A percentile compares a stretch with the other conserved stretches of the same genome.
Evolutionary conservation across 2,329 filamentous ascomycete genomes (phyloP).

Genomic region (Magnaporthales sp.): DNA sequence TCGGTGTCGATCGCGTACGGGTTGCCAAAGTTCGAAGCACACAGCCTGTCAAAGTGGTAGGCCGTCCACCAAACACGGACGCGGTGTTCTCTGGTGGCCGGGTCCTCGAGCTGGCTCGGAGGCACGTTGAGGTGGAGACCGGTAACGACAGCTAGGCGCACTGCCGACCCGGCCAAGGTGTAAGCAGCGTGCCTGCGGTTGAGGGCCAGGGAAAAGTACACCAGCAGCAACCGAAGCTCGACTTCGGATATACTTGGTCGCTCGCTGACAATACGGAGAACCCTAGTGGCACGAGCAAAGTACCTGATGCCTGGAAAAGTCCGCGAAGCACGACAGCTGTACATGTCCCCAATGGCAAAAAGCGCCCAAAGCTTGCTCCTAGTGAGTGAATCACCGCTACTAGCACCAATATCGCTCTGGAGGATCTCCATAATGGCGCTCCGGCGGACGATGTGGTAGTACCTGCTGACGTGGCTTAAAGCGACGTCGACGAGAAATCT

Average conservation of each 20-base stretch:
- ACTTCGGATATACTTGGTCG: constrained; percentile 1
- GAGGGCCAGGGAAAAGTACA: constrained; percentile 9
- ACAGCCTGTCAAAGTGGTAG: constrained; percentile 36
- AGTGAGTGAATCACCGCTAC: constrained; percentile 2
- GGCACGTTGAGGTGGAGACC: constrained; percentile 31
- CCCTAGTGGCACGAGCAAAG: constrained; percentile 2
- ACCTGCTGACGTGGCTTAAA: background rate
- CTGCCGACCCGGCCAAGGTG: constrained; percentile 30
- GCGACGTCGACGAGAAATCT: constrained; percentile 4
- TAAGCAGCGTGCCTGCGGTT: constrained; percentile 9
- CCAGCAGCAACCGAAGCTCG: constrained; percentile 6
- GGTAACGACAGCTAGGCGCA: constrained; percentile 33
- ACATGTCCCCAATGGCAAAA: constrained; percentile 8
- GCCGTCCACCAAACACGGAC: constrained; percentile 33
- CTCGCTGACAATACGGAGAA: constrained; percentile 4
- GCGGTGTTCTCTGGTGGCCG: constrained; percentile 26
- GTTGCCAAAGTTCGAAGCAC: constrained; percentile 37
- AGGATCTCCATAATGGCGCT: constrained; percentile 6
- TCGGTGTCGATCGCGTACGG: constrained; percentile 38
- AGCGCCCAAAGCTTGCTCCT: constrained; percentile 7
- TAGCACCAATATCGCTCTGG: background rate
- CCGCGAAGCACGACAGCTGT: constrained; percentile 3
- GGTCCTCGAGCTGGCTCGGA: constrained; percentile 27
- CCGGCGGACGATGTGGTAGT: constrained; percentile 5
- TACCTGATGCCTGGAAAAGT: constrained; percentile 6